A percentile compares a stretch with the other conserved stretches of the same genome.
phyloP scores from a whole-genome alignment of 2,329 filamentous ascomycete genomes.

The Calonectria naviculata region DNA sequence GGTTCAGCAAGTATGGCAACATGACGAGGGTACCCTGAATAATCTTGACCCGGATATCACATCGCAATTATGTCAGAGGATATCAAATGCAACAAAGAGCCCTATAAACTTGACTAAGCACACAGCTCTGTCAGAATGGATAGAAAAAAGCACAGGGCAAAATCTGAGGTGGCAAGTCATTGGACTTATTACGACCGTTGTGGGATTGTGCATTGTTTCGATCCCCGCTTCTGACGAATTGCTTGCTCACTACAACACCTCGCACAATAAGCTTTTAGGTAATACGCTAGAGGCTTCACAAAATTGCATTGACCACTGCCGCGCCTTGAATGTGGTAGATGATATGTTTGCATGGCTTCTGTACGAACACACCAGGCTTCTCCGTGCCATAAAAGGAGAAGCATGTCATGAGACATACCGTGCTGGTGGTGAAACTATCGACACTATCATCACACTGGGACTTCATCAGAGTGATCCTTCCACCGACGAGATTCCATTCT shows the following conservation, averaged over 20 bases:
- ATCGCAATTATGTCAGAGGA: not conserved
- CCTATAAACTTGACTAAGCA: not conserved
- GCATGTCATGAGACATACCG: constrained; percentile 5
- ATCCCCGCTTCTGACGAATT: not conserved
- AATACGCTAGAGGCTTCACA: not conserved
- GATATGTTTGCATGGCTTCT: constrained; percentile 8
- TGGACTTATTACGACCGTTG: constrained; percentile 5
- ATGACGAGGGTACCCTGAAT: not conserved
- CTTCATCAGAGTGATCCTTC: not conserved
- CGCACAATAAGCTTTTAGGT: not conserved
- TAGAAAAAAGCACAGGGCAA: not conserved
- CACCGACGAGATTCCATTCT: not conserved
- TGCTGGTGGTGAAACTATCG: not conserved
- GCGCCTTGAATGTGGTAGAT: not conserved
- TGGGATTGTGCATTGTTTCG: not conserved
- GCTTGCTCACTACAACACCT: not conserved
- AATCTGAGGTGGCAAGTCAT: constrained; percentile 4
- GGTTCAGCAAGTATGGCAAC: not conserved
- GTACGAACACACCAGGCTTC: not conserved
- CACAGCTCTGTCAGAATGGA: not conserved
- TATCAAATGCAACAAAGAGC: not conserved
- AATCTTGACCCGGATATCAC: not conserved
- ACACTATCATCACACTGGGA: not conserved
- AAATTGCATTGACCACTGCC: not conserved
- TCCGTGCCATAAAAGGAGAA: constrained; percentile 3